Evolutionary conservation across 345 rosid genomes (phyloP).

Genomic region (Leavenworthia alabamica): DNA sequence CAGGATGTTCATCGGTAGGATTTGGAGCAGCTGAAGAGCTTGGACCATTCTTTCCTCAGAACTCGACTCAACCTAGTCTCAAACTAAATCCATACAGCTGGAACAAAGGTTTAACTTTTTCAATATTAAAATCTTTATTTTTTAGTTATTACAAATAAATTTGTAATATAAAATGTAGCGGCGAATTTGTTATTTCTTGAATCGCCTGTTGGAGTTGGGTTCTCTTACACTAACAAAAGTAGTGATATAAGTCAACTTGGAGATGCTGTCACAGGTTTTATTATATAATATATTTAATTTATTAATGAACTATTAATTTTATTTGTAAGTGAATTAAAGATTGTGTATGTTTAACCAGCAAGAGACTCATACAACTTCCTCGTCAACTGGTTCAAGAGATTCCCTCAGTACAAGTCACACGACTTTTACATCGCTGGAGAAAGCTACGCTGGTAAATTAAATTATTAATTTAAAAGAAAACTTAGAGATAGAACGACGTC

Average conservation of each 20-base stretch:
- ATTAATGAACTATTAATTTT: neutral
- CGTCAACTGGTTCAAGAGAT: constrained; percentile 58
- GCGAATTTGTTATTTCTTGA: constrained; percentile 65
- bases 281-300: neutral
- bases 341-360: constrained; percentile 29
- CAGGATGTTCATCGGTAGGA: constrained; percentile 77
- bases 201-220: constrained; percentile 66
- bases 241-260: constrained; percentile 46
- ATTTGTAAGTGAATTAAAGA: neutral
- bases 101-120: constrained; percentile 49
- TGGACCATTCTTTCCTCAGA: constrained; percentile 74
- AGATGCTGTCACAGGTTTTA: constrained; percentile 44
- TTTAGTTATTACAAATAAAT: neutral
- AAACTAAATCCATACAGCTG: constrained; percentile 57
- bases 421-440: constrained; percentile 63
- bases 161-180: constrained; percentile 28
- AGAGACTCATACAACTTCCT: constrained; percentile 52
- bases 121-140: neutral
- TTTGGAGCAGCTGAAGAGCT: constrained; percentile 73
- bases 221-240: constrained; percentile 50
- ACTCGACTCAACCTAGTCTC: constrained; percentile 34
- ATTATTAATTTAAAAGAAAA: too few relatives aligned
- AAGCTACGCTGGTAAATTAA: constrained; percentile 56
- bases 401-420: constrained; percentile 55
- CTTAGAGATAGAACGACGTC: neutral